Conservation (phyloP, 2,329 filamentous ascomycete genomes). For the Epichloe sibirici region DNA sequence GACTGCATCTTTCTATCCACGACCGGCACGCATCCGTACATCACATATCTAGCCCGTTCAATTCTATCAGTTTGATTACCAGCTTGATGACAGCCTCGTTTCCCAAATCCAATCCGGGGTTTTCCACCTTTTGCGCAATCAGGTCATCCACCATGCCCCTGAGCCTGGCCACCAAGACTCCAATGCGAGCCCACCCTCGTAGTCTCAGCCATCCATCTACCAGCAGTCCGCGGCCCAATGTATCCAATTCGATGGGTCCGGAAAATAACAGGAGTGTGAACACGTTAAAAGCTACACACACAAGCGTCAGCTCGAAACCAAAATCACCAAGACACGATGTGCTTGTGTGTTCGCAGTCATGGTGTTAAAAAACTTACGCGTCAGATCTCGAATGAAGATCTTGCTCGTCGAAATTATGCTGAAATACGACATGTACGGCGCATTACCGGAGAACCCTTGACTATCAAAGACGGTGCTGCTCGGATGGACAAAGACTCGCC, state of each 20-base stretch:
- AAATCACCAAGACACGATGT: neutral
- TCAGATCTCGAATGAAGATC: slow-evolving; percentile 82
- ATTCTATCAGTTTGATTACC: slow-evolving; percentile 71
- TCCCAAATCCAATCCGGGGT: slow-evolving; percentile 48
- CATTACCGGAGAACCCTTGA: slow-evolving; percentile 63
- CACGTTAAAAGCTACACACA: slow-evolving; percentile 62
- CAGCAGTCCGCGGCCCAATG: slow-evolving; percentile 70
- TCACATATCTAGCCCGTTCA: slow-evolving; percentile 70
- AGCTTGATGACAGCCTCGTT: slow-evolving; percentile 59
- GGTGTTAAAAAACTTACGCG: slow-evolving; percentile 45
- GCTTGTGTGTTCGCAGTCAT: neutral
- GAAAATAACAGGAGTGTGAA: slow-evolving; percentile 83
- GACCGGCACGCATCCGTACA: neutral
- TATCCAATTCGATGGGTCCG: slow-evolving; percentile 75
- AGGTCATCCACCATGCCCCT: slow-evolving; percentile 78
- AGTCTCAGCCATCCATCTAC: slow-evolving; percentile 85
- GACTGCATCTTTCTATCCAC: neutral
- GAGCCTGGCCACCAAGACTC: slow-evolving; percentile 73
- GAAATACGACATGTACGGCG: slow-evolving; percentile 79
- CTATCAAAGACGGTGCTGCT: slow-evolving; percentile 75
- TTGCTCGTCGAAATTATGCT: slow-evolving; percentile 86
- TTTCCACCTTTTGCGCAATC: slow-evolving; percentile 68
- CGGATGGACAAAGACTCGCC: slow-evolving; percentile 86
- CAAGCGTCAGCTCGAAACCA: slow-evolving; percentile 2
- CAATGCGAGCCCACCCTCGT: slow-evolving; percentile 87